Conservation (phyloP, 257 asterid genomes). For the Lycium ferocissimum region DNA sequence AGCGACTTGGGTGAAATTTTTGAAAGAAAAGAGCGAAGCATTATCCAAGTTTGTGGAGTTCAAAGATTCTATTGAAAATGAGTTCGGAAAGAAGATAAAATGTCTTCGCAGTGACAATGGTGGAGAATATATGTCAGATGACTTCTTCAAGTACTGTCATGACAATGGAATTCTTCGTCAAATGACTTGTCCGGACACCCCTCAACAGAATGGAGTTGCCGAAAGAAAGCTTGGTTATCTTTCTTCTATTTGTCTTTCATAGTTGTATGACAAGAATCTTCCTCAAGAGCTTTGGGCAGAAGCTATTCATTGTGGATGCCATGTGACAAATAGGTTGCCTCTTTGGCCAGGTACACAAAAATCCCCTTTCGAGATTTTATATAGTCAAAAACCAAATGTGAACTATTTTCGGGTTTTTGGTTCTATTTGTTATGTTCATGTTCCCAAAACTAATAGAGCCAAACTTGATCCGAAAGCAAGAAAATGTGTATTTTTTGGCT, state of each 20-base stretch:
- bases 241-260: not conserved
- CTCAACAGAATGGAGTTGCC: conserved; percentile 5
- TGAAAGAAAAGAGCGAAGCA: conserved; percentile 34
- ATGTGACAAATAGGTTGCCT: conserved; percentile 14
- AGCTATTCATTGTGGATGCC: conserved; percentile 23
- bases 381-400: no score
- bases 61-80: not conserved
- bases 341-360: no score
- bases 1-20: not conserved
- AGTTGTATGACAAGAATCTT: conserved; percentile 32
- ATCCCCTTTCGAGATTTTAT: no score
- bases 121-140: conserved; percentile 7
- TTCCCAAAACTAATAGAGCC: no score
- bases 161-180: no score
- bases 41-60: conserved; percentile 29
- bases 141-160: not conserved
- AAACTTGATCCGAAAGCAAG: no score
- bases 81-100: conserved; percentile 32
- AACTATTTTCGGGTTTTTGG: no score
- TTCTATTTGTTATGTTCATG: no score
- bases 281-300: conserved; percentile 31
- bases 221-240: not conserved
- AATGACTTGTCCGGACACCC: no score
- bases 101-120: conserved; percentile 35
- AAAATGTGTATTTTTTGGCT: conserved; percentile 26